phyloP scores from a whole-genome alignment of 352 stramenopile genomes.

The Blastocystis sp. region DNA sequence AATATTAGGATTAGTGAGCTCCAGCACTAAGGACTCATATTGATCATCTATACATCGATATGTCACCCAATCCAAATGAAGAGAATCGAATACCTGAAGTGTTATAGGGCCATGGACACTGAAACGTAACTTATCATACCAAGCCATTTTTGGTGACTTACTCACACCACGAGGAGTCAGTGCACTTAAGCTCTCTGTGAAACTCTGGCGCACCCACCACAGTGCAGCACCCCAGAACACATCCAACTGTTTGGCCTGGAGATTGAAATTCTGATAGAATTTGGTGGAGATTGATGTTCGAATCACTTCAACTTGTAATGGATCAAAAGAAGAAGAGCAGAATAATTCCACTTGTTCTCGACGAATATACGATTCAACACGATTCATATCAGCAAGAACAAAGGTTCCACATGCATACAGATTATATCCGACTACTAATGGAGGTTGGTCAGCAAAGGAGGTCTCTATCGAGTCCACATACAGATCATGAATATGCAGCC shows the following conservation, averaged over 20 bases:
- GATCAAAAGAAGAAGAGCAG: slow-evolving; percentile 14
- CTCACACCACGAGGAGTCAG: slow-evolving; percentile 48
- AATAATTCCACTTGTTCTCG: not conserved
- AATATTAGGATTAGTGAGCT: not conserved
- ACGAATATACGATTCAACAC: slow-evolving; percentile 18
- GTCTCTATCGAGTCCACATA: not conserved
- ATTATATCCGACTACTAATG: not conserved
- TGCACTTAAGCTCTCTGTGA: not conserved
- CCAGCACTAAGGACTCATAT: slow-evolving; percentile 39
- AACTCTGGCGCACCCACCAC: slow-evolving; percentile 2
- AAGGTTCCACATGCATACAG: slow-evolving; percentile 39
- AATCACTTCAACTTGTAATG: slow-evolving; percentile 19
- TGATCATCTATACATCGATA: not conserved
- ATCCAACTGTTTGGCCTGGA: slow-evolving; percentile 16
- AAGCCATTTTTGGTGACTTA: slow-evolving; percentile 54
- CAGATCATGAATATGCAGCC: slow-evolving; percentile 59
- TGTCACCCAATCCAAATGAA: slow-evolving; percentile 56
- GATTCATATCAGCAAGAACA: slow-evolving; percentile 53
- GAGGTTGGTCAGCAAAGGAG: slow-evolving; percentile 24
- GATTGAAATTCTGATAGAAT: slow-evolving; percentile 56
- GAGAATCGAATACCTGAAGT: not conserved
- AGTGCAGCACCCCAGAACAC: slow-evolving; percentile 51
- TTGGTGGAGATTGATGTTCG: slow-evolving; percentile 27
- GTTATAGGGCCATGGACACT: slow-evolving; percentile 27
- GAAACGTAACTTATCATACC: slow-evolving; percentile 62